Base-by-base conservation (phyloP, 2,329 filamentous ascomycete genomes). In the Alternaria gansuensis region DNA sequence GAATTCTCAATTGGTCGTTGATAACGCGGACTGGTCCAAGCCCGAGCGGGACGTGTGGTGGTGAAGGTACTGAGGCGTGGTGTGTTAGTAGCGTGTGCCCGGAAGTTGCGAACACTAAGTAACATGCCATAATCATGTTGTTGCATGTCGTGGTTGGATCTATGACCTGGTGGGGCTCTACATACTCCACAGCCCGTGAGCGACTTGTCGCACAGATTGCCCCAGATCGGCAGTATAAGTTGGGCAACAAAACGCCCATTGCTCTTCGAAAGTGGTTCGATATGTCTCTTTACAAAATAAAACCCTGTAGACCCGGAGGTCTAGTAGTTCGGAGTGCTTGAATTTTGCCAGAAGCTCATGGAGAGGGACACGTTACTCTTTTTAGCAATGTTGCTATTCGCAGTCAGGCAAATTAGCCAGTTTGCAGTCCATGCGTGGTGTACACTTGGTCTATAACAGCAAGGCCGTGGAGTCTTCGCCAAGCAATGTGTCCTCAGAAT, bases 141-240 rank as follows among this genome's bases (percentile, higher is more conserved):
- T 33, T 11, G 4, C 29, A 14, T 6, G 23, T 34, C 14, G 33
- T 34, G 33, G 33, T 36, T 50, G 13, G 2, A 13, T 10, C 24
- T 31, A 34, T 3, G 31, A 21, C 43, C 3, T 31, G 54, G 59
- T 14, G 59, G 62, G n/a, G 44, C 36, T 24, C 23, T 66, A 4
- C n/a, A n/a, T n/a, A n/a, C 59, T 69, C 13, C 59, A 60, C 36
- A 68, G 68, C 34, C 60, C 61, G 1, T 68, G 64, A 60, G 62
- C 60, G 8, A 31, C 57, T 33, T 69, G 63, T 36, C 41, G 55
- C 24, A 68, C 63, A 21, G 60, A 62, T 24, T 64, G 61, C 40
- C 40, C 50, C 8, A 70, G 66, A 52, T 57, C 56, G 49, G 17
- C 28, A 67, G 69, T 17, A 51, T 5, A 48, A 45, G 17, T 14